Evolutionary conservation across 768 basidiomycete genomes (phyloP), one percentile per base, ranked within the genome.

Genomic region (Agrocybe chaxingu): DNA sequence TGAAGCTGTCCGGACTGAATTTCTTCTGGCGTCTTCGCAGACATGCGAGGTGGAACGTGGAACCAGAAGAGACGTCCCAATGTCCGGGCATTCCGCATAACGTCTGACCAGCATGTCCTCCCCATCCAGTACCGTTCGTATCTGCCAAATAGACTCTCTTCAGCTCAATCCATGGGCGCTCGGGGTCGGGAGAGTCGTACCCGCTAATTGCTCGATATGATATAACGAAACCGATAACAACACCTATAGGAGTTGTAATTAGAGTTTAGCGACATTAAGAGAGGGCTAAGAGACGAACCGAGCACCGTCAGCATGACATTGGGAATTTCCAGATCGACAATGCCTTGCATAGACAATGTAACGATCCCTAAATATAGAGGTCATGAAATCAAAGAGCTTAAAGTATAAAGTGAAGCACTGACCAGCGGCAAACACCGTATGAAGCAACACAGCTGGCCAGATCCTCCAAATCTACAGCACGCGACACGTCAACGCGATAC

Each of bases 71-170:
- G 66, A 11, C 83, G 74, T 5, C 73, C 65, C 48, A 82, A 66
- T 0, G 76, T 75, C 12, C 81, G 68, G 3, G 74, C 58, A 43
- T 76, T 78, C 32, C 74, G 71, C 2, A 81, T 76, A 13, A 84
- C 66, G 51, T 84, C 81, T 3, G 77, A 76, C 82, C 82, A 84
- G 13, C 69, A 72, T 0, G 70, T 71, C 8, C 80, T 67, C 16
- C 82, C 76, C 66, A 78, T 72, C 77, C 79, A 84, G 56, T 84
- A 85, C n/a, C 81, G 73, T 53, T 84, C 81, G 55, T 84, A 84
- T 3, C 80, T 81, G 47, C 3, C 24, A 24, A 48, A 51, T 42
- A 33, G 35, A 13, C 37, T 2, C 24, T 50, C 30, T 51, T 37
- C 12, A 43, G 24, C 11, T 24, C 10, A 40, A 19, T 45, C 37